Evolutionary conservation across 108 stramenopile species (phyloP).

Genomic region (Nitzschia sp.): DNA sequence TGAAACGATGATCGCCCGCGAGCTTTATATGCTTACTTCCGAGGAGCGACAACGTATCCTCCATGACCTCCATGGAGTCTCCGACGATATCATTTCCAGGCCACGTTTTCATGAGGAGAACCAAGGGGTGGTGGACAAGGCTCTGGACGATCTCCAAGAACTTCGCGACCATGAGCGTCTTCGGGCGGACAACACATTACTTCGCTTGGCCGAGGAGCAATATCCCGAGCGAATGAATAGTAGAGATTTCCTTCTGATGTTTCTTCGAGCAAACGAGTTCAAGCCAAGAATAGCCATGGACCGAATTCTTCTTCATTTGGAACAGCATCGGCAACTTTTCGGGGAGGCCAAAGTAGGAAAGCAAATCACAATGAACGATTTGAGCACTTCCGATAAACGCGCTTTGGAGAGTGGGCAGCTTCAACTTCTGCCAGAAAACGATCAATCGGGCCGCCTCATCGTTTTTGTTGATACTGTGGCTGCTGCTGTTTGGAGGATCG

Average conservation of each 20-base stretch:
- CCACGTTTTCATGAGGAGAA: no score
- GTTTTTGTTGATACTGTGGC: no score
- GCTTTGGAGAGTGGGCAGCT: slow-evolving; percentile 1
- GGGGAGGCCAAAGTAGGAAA: neutral
- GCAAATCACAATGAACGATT: slow-evolving; percentile 13
- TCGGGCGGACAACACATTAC: no score
- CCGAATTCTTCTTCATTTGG: slow-evolving; percentile 5
- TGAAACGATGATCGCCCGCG: no score
- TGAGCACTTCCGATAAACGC: neutral
- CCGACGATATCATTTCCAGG: no score
- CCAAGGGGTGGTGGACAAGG: no score
- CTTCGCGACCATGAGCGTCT: neutral
- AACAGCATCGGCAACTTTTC: neutral
- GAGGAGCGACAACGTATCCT: slow-evolving; percentile 13
- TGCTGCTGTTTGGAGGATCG: no score
- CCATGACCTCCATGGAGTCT: slow-evolving; percentile 26
- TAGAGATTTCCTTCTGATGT: slow-evolving; percentile 6
- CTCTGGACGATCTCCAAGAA: neutral
- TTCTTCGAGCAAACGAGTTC: slow-evolving; percentile 3
- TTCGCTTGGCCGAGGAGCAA: neutral
- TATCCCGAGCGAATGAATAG: neutral
- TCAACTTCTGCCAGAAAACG: slow-evolving; percentile 6
- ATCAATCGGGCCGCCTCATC: slow-evolving; percentile 16
- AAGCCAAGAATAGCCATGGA: neutral
- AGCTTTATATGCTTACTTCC: no score